Conservation (phyloP, 176 grass and related monocot species). For the Elymus sibiricus region DNA sequence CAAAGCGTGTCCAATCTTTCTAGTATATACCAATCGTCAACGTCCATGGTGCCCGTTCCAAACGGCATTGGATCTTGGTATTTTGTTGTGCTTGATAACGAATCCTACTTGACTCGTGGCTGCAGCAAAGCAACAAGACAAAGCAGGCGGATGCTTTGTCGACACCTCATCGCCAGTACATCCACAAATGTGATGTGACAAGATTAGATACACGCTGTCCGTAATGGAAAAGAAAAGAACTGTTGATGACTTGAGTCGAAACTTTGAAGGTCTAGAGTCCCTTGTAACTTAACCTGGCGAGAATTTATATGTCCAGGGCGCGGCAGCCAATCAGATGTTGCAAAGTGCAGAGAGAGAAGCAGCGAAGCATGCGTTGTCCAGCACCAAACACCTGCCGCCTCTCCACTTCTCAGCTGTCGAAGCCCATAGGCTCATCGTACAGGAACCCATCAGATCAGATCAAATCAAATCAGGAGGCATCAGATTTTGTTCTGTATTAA, state of each 20-base stretch:
- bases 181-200: neutral
- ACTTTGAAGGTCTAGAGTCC: neutral
- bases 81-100: neutral
- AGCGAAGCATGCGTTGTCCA: too few relatives aligned
- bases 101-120: too few relatives aligned
- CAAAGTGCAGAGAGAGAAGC: neutral
- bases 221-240: neutral
- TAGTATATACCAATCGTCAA: too few relatives aligned
- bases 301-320: neutral
- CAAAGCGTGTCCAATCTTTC: too few relatives aligned
- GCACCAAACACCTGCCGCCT: too few relatives aligned
- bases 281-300: neutral
- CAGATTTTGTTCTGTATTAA: too few relatives aligned
- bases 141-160: neutral
- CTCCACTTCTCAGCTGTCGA: too few relatives aligned
- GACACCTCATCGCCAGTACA: neutral
- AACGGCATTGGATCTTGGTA: neutral
- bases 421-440: too few relatives aligned
- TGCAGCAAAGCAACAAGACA: neutral
- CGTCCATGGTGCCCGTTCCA: slow-evolving; percentile 23
- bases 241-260: neutral
- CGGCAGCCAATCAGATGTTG: neutral
- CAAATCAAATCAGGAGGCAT: too few relatives aligned
- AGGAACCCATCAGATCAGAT: too few relatives aligned
- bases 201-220: neutral